Conservation (phyloP, 257 asterid species). For the Coffea eugenioides region DNA sequence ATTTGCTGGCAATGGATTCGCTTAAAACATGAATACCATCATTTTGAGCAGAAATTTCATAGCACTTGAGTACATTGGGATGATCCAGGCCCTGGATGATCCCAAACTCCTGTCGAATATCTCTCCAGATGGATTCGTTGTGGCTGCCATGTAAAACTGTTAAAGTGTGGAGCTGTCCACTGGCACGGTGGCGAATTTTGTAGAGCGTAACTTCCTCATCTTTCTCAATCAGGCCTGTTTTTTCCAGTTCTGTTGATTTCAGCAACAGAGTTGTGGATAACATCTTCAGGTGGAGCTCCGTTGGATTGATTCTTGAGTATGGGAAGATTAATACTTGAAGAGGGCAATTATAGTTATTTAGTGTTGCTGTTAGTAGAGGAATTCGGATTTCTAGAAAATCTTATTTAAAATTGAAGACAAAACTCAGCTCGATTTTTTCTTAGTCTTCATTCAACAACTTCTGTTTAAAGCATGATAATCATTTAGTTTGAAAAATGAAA, state of each 20-base stretch:
- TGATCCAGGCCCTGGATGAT: conserved; percentile 31
- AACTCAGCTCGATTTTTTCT: not conserved
- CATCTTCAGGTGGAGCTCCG: not conserved
- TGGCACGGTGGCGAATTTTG: conserved; percentile 25
- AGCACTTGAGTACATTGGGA: conserved; percentile 29
- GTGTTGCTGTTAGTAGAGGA: not conserved
- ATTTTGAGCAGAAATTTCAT: conserved; percentile 22
- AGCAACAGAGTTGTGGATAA: conserved; percentile 1
- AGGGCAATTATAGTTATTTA: not conserved
- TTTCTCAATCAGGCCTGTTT: not conserved
- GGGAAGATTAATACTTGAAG: not conserved
- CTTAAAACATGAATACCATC: conserved; percentile 24
- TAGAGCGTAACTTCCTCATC: conserved; percentile 15
- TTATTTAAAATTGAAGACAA: not conserved
- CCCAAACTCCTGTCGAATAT: conserved; percentile 19
- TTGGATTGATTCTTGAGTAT: not conserved
- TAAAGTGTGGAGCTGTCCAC: conserved; percentile 25
- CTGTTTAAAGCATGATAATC: not conserved
- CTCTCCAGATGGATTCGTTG: conserved; percentile 17
- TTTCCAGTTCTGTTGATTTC: not conserved
- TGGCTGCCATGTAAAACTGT: conserved; percentile 27
- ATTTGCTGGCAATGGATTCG: conserved; percentile 26
- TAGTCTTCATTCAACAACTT: not conserved
- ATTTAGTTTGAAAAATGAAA: not conserved
- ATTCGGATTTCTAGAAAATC: not conserved